Conservation (phyloP, 2,329 filamentous ascomycete genomes). For the Ophiocordyceps unilateralis region DNA sequence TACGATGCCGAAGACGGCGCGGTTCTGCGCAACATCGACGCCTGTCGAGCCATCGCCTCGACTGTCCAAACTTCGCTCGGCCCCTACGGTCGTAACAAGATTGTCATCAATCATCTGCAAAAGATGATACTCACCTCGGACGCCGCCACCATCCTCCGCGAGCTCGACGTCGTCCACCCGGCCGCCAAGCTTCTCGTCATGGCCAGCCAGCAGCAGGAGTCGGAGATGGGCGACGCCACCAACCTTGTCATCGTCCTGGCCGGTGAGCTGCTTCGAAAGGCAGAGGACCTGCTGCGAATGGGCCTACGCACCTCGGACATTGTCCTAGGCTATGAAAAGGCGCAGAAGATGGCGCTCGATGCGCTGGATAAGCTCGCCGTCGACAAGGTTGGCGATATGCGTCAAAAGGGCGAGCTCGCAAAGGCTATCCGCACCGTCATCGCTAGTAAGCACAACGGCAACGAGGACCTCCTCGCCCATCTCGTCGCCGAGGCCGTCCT, state of each 20-base stretch:
- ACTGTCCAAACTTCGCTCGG: slow-evolving; percentile 95
- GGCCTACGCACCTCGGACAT: slow-evolving; percentile 98
- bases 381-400: slow-evolving; percentile 76
- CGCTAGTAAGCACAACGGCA: slow-evolving; percentile 90
- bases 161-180: slow-evolving; percentile 95
- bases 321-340: slow-evolving; percentile 87
- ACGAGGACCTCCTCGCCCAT: slow-evolving; percentile 71
- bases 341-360: slow-evolving; percentile 74
- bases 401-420: slow-evolving; percentile 65
- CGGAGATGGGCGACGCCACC: slow-evolving; percentile 97
- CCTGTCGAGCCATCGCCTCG: slow-evolving; percentile 85
- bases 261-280: slow-evolving; percentile 90
- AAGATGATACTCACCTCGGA: slow-evolving; percentile 99
- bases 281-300: slow-evolving; percentile 90
- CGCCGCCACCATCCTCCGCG: slow-evolving; percentile 88
- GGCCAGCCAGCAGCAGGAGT: slow-evolving; percentile 97
- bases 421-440: slow-evolving; percentile 94
- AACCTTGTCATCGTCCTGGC: slow-evolving; percentile 94
- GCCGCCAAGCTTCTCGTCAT: slow-evolving; percentile 96
- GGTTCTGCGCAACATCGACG: slow-evolving; percentile 95
- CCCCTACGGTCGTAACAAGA: slow-evolving; percentile 96
- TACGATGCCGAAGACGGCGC: slow-evolving; percentile 99
- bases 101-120: slow-evolving; percentile 98
- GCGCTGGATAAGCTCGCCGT: slow-evolving; percentile 75
- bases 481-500: slow-evolving; percentile 76